Base-by-base conservation (phyloP, 2,329 filamentous ascomycete genomes). In the Ceratocystis harringtonii region DNA sequence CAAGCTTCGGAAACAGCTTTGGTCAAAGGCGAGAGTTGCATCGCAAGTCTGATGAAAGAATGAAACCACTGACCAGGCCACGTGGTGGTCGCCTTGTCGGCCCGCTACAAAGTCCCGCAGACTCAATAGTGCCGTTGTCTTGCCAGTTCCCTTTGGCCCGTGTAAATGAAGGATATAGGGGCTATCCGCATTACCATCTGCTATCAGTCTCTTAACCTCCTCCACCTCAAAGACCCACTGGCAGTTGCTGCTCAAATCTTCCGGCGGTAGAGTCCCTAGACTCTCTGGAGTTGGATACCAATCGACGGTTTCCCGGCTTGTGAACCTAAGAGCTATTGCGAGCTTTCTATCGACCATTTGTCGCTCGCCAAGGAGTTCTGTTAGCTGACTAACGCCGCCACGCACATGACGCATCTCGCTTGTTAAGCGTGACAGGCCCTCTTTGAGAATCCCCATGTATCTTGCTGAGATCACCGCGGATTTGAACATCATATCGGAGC, bases 401-500 rank as follows among this genome's bases (percentile, higher is more conserved):
- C 15, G 19, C 48, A 52, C 15, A 8, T 12, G 48, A 25, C 48
- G 48, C 48, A 52, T 25, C 28, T 52, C 48, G 22, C 19, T 52
- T 10, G 48, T 52, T 25, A 52, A 15, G 19, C 15, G 48, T 1
- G 48, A 25, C 19, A 52, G 19, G 19, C 48, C 48, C 19, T 41
- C 57, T 22, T 60, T 60, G 57, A 60, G 28, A 15, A 60, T 60
- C 8, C 57, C 57, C 57, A 60, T 60, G 28, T 60, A 60, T 60
- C 57, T 60, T 15, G 57, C 57, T 5, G 57, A 60, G 19, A 63
- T 52, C 15, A 63, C 25, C 25, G 61, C 30, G 8, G 61, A 63
- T 6, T 43, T 36, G 44, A 63, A 63, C 44, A 63, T 63, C 25
- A 63, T 52, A n/a, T 63, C 61, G 5, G 57, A 60, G 25, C n/a